Evolutionary conservation across 2,329 filamentous ascomycete genomes (phyloP), one percentile per base, ranked within the genome.

Genomic region (Leptosphaerulina australis): DNA sequence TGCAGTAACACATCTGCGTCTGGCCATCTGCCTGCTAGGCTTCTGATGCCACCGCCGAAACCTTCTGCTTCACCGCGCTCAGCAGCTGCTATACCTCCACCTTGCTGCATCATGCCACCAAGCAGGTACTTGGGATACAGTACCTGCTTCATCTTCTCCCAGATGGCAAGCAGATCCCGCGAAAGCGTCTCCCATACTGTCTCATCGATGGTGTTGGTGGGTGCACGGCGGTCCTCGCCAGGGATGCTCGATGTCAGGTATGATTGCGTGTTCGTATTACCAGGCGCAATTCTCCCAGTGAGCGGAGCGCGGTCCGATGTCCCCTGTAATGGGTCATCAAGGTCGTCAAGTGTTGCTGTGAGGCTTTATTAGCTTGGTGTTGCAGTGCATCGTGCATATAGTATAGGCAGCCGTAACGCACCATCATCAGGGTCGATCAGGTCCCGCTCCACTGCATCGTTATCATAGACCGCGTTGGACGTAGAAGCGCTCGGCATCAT

Each of bases 141-240:
- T 29, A 99, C 94, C 79, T 97, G 93, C 73, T 90, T 87, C 87
- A 99, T 91, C 81, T 99, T 99, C 76, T 90, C 89, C 93, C 94
- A 97, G 26, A 97, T 91, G 20, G 91, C 94, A 6, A 93, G 76
- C 59, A 99, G 78, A 73, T 99, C 94, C 61, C 94, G 88, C 43
- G 89, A 90, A 53, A 99, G 80, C n/a, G 94, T 99, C 33, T 93
- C 90, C 94, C 94, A 99, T 30, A 99, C 94, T 1, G 86, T 87
- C 77, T 99, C 94, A 74, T 99, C 94, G 73, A 99, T 95, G 35
- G 94, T 99, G 76, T 95, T 96, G 60, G 88, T 86, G 6, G 91
- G 84, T 12, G 94, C 92, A 57, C 88, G 84, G 45, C 94, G 88
- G 77, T 99, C 94, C 74, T 97, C 93, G 60, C 94, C 94, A 2